Conservation (phyloP, 2,329 filamentous ascomycete genomes). For the Aspergillus spinulosporus region DNA sequence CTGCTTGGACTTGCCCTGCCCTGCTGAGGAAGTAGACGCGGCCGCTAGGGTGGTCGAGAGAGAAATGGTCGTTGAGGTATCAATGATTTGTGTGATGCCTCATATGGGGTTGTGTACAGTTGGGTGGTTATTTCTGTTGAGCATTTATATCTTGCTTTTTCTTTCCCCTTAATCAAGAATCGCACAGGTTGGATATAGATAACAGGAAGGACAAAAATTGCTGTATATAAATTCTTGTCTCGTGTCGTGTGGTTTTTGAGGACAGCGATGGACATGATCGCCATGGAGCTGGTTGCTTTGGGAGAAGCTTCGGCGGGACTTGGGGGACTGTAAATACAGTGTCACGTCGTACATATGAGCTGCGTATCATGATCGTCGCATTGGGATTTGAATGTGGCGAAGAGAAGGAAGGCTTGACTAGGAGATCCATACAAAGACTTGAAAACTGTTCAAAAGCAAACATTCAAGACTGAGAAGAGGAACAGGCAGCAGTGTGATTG, state of each 20-base stretch:
- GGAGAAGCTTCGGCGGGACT: background rate
- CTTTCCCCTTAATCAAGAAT: background rate
- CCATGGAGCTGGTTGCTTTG: background rate
- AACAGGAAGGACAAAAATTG: no score
- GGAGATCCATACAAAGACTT: background rate
- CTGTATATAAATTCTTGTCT: no score
- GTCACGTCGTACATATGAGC: background rate
- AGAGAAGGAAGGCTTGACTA: background rate
- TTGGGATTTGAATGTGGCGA: background rate
- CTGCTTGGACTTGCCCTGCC: conserved; percentile 17
- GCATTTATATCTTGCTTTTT: conserved; percentile 39
- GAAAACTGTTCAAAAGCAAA: background rate
- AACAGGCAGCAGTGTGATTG: background rate
- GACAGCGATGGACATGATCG: background rate
- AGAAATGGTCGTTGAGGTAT: conserved; percentile 38
- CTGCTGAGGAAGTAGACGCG: conserved; percentile 22
- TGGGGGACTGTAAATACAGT: background rate
- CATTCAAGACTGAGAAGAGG: conserved; percentile 1
- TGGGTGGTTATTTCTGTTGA: conserved; percentile 51
- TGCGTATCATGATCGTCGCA: background rate
- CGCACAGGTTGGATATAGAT: background rate
- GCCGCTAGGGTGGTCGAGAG: conserved; percentile 35
- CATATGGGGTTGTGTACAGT: conserved; percentile 27
- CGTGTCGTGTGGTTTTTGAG: background rate
- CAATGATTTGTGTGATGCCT: conserved; percentile 30